Percentiles rank a stretch among this genome's conserved stretches.
Conservation (phyloP, 2,329 filamentous ascomycete genomes). For the Trichocomaceae sp. region DNA sequence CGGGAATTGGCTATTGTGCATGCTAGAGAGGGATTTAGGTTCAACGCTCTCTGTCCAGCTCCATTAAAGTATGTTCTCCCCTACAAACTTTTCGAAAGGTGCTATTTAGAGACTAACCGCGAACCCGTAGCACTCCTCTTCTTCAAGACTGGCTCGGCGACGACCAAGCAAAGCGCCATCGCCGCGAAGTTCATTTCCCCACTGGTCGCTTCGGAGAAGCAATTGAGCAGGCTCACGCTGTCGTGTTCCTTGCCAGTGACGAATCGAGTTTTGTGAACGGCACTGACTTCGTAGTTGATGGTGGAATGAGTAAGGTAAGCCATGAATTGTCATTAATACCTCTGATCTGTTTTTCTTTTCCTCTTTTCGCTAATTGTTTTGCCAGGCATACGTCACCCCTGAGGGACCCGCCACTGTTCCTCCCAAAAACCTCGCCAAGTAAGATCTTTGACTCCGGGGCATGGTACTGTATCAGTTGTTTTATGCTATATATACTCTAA, state of each 20-base stretch:
- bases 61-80: constrained; percentile 62
- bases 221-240: constrained; percentile 69
- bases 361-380: constrained; percentile 8
- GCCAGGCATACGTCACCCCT: constrained; percentile 63
- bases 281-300: constrained; percentile 92
- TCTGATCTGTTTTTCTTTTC: not conserved
- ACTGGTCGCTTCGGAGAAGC: constrained; percentile 84
- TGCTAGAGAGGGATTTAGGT: constrained; percentile 79
- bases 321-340: not conserved
- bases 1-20: constrained; percentile 88
- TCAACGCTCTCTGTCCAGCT: constrained; percentile 85
- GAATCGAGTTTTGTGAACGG: constrained; percentile 19
- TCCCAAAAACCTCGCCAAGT: constrained; percentile 44
- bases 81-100: not conserved
- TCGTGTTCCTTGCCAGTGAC: constrained; percentile 16
- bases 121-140: constrained; percentile 62
- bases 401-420: constrained; percentile 51
- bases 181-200: constrained; percentile 86
- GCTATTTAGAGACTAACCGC: constrained; percentile 2
- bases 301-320: constrained; percentile 75
- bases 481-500: not conserved
- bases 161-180: constrained; percentile 69
- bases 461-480: not conserved
- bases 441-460: not conserved
- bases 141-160: constrained; percentile 92